A percentile compares a stretch with the other conserved stretches of the same genome.
phyloP scores from a whole-genome alignment of 2,329 filamentous ascomycete species.

The Penicillium freii region DNA sequence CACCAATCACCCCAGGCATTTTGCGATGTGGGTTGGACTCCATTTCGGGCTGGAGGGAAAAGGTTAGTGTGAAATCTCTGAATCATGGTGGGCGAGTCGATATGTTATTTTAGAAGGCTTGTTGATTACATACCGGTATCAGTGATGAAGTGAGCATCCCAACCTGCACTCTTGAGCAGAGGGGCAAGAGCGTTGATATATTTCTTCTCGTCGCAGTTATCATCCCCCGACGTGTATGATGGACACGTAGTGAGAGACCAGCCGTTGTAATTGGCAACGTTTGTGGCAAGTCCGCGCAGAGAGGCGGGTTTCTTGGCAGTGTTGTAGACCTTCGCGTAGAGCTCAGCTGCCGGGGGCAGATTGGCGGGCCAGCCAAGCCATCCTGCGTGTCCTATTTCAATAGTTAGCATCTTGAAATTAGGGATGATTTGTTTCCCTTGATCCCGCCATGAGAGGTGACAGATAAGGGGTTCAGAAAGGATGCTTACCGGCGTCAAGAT shows the following conservation, averaged over 20 bases:
- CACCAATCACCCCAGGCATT: conserved; percentile 66
- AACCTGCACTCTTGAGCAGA: conserved; percentile 47
- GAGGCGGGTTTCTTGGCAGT: conserved; percentile 47
- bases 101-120: too few relatives aligned
- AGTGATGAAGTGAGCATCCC: conserved; percentile 56
- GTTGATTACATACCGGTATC: conserved; percentile 46
- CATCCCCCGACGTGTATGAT: conserved; percentile 46
- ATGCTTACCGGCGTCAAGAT: conserved; percentile 56
- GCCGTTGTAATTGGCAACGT: conserved; percentile 60
- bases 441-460: not conserved
- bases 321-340: conserved; percentile 50
- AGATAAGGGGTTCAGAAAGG: not conserved
- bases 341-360: conserved; percentile 50
- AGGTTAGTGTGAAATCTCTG: too few relatives aligned
- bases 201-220: conserved; percentile 54
- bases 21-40: conserved; percentile 59
- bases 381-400: conserved; percentile 52
- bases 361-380: conserved; percentile 66
- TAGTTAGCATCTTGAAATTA: not conserved
- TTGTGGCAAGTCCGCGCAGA: conserved; percentile 56
- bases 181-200: conserved; percentile 54
- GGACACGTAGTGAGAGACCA: conserved; percentile 49
- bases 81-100: too few relatives aligned
- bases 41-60: conserved; percentile 52
- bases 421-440: not conserved